Base-by-base conservation (phyloP, 73 alveolate genomes). In the Diophrys appendiculata region DNA sequence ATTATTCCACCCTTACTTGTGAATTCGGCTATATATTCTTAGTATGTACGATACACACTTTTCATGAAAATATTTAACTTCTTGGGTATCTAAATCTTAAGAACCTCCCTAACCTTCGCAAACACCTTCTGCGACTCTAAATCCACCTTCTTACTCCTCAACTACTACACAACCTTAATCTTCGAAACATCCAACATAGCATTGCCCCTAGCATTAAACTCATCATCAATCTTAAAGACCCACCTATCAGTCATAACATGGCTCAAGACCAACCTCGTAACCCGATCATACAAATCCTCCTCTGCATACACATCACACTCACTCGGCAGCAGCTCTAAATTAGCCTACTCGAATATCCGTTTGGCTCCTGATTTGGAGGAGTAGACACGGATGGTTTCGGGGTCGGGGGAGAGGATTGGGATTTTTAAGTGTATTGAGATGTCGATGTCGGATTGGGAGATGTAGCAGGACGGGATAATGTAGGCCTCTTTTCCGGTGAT, bases 391-490 rank as follows among this genome's bases (percentile, higher is more conserved):
- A 76, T 70, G 60, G 69, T 65, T 18, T 70, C 82, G 24, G 77
- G 78, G 28, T 85, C 89, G 1, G 89, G 86, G 52, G 82, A 67
- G 54, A 80, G 52, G 28, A 85, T 78, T 0, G 93, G 93, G 5
- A 85, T 82, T n/a, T 78, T 85, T 26, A 80, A 78, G 32, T 29
- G 31, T 33, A 78, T 85, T 24, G 93, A 80, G 2, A 85, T 65
- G 60, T 85, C 65, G 0, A 79, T 69, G 33, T 85, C 89, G 22
- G 34, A 27, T 52, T 80, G 82, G 60, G 53, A 27, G 65, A 89
- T 92, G 78, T 92, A 90, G 1, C 94, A 84, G 1, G 85, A 88
- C 31, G 93, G 89, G 13, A 80, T 84, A 22, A 78, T 67, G 68
- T 85, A 80, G 34, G 93, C 89, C 26, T 65, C n/a, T 70, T 85